Percentiles rank a stretch among this genome's conserved stretches.
These are phyloP conservation scores for Xanthoparmelia taractica DNA, from an alignment of 495 filamentous ascomycete species.

Conservation along the genomic window DNA sequence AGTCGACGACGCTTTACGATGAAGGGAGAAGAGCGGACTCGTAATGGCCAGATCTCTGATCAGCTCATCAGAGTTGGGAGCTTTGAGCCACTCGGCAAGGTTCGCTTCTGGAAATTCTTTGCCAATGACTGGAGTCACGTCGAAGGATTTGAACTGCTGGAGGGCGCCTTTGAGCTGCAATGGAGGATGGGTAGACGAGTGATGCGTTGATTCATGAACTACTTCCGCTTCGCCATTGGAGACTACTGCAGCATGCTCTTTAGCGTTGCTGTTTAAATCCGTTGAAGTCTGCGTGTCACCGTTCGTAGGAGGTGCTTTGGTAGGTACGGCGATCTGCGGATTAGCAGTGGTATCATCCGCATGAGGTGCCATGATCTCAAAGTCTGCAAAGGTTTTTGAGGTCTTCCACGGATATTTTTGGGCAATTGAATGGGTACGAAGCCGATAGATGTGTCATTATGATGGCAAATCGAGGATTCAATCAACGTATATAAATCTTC, in stretches of 20 bases:
- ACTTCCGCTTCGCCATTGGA: background rate
- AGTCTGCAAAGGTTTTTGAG: background rate
- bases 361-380: background rate
- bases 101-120: slow-evolving; percentile 53
- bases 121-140: slow-evolving; percentile 62
- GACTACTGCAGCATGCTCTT: background rate
- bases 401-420: background rate
- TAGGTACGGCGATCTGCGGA: background rate
- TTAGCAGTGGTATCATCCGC: background rate
- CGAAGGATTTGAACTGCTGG: slow-evolving; percentile 51
- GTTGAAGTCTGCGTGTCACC: background rate
- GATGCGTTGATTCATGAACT: background rate
- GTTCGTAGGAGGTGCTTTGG: background rate
- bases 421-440: background rate
- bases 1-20: background rate
- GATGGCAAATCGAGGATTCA: background rate
- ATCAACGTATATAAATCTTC: background rate
- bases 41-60: slow-evolving; percentile 60
- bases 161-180: slow-evolving; percentile 47
- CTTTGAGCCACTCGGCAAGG: slow-evolving; percentile 51
- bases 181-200: slow-evolving; percentile 27
- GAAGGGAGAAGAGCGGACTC: slow-evolving; percentile 34
- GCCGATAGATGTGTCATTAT: background rate
- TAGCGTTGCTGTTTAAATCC: background rate
- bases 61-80: slow-evolving; percentile 58